Conservation (phyloP, 2,329 filamentous ascomycete genomes). For the Aspergillus uvarum region DNA sequence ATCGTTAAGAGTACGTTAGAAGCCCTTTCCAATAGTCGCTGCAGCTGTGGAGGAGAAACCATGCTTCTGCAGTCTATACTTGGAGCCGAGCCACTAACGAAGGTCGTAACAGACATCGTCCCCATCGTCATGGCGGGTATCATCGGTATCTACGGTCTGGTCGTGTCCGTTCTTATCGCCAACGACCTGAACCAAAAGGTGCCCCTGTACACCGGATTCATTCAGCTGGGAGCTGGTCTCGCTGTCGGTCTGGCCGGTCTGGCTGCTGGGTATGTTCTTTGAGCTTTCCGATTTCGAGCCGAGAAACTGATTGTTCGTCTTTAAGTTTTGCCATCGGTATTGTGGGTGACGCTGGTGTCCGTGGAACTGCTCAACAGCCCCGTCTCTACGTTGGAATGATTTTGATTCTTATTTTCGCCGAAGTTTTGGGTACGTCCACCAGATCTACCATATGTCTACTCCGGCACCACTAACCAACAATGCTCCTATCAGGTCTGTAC, state of each 20-base stretch:
- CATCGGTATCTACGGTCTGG: conserved; percentile 96
- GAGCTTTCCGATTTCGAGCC: neutral
- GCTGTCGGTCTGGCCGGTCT: conserved; percentile 79
- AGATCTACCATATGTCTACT: neutral
- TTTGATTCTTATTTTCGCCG: conserved; percentile 98
- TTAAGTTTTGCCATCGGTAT: conserved; percentile 77
- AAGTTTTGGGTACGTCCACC: conserved; percentile 82
- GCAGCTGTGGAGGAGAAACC: neutral
- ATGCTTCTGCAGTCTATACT: conserved; percentile 14
- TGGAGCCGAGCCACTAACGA: conserved; percentile 2
- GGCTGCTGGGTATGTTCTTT: conserved; percentile 61
- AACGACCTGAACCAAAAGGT: conserved; percentile 71
- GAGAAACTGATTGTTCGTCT: conserved; percentile 15
- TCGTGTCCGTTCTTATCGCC: conserved; percentile 84
- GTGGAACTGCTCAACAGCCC: conserved; percentile 53
- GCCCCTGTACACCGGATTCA: conserved; percentile 77
- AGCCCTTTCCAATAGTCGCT: neutral
- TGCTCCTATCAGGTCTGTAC: conserved; percentile 73
- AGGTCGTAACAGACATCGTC: conserved; percentile 74
- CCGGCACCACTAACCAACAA: neutral
- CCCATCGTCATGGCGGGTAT: conserved; percentile 99
- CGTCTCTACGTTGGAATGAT: conserved; percentile 94
- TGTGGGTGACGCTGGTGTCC: conserved; percentile 61
- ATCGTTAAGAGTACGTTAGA: conserved; percentile 92
- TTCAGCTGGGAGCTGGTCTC: conserved; percentile 81